These are phyloP conservation scores for Saxophila tyrrhenica DNA, from an alignment of 495 filamentous ascomycete species.

Conservation along the genomic window DNA sequence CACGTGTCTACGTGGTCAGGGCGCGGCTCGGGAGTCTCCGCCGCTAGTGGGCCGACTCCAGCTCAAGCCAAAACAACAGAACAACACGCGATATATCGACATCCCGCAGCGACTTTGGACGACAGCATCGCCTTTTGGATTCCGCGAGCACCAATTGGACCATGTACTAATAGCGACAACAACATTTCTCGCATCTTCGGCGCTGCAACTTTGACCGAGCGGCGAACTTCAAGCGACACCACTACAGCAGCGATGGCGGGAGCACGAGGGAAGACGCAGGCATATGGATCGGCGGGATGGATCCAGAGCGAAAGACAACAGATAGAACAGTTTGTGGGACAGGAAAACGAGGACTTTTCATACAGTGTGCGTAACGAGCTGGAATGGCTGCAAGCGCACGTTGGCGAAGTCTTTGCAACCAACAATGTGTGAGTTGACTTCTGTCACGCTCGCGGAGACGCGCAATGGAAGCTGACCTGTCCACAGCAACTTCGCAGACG, in stretches of 20 bases:
- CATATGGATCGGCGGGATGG: conserved; percentile 58
- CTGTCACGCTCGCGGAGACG: background rate
- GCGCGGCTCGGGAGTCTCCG: too few relatives aligned
- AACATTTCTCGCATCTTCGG: too few relatives aligned
- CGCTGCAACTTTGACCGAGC: too few relatives aligned
- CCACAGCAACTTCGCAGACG: conserved; percentile 68
- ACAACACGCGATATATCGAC: background rate
- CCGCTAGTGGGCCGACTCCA: background rate
- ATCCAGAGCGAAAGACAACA: conserved; percentile 55
- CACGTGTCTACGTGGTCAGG: too few relatives aligned
- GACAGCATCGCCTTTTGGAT: background rate
- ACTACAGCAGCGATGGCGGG: conserved; percentile 22
- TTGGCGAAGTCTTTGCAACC: conserved; percentile 36
- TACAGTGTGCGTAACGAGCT: conserved; percentile 17
- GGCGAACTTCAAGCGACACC: too few relatives aligned
- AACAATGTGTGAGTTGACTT: conserved; percentile 65
- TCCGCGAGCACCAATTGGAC: background rate
- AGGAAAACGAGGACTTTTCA: conserved; percentile 45
- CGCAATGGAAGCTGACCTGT: background rate
- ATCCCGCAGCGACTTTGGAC: background rate
- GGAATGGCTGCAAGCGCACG: conserved; percentile 24
- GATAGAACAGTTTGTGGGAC: conserved; percentile 46
- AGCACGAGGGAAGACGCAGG: conserved; percentile 27
- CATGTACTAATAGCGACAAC: background rate
- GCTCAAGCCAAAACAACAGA: background rate